Percentiles rank a stretch among this genome's conserved stretches.
Evolutionary conservation across 306 rosid species (phyloP).

Genomic region (Betula pendula): DNA sequence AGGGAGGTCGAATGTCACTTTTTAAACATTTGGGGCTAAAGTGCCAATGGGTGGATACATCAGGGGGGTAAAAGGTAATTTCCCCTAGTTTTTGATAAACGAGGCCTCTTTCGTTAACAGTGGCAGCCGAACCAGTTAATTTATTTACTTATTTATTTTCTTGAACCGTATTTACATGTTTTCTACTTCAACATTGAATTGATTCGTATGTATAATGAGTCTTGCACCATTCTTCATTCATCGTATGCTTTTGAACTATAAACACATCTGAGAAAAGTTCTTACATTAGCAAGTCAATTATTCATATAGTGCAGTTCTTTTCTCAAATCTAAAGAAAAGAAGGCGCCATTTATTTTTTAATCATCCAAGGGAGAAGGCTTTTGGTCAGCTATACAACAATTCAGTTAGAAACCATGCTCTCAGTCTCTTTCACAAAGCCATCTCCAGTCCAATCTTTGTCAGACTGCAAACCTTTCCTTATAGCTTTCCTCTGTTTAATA

Average conservation of each 20-base stretch:
- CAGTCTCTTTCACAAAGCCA: conserved; percentile 87
- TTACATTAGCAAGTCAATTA: conserved; percentile 15
- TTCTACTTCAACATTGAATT: neutral
- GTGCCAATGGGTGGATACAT: too few relatives aligned
- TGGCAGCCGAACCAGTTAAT: too few relatives aligned
- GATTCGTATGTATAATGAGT: neutral
- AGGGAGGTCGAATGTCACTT: too few relatives aligned
- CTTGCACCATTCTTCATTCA: conserved; percentile 1
- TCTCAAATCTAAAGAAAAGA: conserved; percentile 1
- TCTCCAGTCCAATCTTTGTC: conserved; percentile 99
- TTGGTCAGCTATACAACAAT: neutral
- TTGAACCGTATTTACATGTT: neutral
- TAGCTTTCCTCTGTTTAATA: conserved; percentile 77
- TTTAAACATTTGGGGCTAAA: too few relatives aligned
- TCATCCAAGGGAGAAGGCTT: conserved; percentile 10
- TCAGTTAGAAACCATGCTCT: conserved; percentile 97
- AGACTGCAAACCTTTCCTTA: conserved; percentile 74
- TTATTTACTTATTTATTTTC: neutral
- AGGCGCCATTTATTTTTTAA: conserved; percentile 3
- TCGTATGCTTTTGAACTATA: neutral
- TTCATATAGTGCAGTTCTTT: conserved; percentile 21
- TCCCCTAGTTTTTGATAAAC: too few relatives aligned
- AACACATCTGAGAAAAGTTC: neutral
- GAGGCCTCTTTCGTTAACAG: too few relatives aligned
- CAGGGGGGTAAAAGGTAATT: too few relatives aligned